Conservation (phyloP, 2,329 filamentous ascomycete genomes). For the Claviceps sp. region DNA sequence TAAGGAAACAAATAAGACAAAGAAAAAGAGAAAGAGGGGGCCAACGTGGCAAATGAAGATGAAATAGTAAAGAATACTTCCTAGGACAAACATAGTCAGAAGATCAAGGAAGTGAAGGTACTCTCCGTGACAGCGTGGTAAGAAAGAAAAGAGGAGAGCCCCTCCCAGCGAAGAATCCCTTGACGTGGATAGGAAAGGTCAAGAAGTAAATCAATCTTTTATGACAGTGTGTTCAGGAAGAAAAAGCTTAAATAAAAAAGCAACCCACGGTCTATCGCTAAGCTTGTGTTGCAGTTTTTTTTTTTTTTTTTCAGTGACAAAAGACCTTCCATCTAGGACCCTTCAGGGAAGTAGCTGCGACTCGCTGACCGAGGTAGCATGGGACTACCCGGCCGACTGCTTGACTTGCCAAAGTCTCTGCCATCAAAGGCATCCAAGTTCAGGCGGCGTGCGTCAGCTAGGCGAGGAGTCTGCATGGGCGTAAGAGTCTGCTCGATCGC, state of each 20-base stretch:
- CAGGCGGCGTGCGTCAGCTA: constrained; percentile 19
- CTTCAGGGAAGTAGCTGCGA: constrained; percentile 24
- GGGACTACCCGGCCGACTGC: constrained; percentile 34
- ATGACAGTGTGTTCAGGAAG: too few relatives aligned
- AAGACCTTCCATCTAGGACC: constrained; percentile 7
- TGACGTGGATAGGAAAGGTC: background rate
- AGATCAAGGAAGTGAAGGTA: too few relatives aligned
- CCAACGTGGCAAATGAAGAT: background rate
- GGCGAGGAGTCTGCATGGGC: constrained; percentile 18
- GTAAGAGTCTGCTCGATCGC: constrained; percentile 38
- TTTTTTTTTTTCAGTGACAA: background rate
- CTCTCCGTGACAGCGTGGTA: too few relatives aligned
- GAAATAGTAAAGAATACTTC: too few relatives aligned
- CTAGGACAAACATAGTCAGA: too few relatives aligned
- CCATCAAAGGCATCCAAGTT: constrained; percentile 28
- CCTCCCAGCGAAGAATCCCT: background rate
- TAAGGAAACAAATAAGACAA: background rate
- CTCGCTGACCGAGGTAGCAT: constrained; percentile 27
- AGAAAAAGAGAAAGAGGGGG: background rate
- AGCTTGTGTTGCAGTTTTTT: background rate
- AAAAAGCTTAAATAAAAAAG: too few relatives aligned
- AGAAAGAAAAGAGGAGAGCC: too few relatives aligned
- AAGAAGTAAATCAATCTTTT: background rate
- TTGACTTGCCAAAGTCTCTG: constrained; percentile 25
- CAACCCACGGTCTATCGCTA: background rate